Evolutionary conservation across 1,284 basidiomycete species (phyloP).

Genomic region (Porogramme epimiltina): DNA sequence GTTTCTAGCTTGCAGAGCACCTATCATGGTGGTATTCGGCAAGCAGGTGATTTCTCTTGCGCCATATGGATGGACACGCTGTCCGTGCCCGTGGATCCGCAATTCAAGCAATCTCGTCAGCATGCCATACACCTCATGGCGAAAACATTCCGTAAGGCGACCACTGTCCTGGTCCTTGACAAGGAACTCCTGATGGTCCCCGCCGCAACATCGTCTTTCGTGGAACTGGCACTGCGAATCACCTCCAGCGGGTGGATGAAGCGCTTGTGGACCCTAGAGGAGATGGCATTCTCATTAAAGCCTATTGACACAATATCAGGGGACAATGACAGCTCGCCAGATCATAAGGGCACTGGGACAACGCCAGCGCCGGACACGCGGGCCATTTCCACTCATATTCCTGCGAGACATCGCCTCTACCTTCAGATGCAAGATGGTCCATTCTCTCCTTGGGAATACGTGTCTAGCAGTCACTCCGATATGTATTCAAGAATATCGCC

Average conservation of each 20-base stretch:
- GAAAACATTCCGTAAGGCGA: not conserved
- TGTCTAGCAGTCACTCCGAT: not conserved
- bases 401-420: not conserved
- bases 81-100: slow-evolving; percentile 1
- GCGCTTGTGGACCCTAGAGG: slow-evolving; percentile 3
- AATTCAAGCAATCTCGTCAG: not conserved
- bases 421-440: slow-evolving; percentile 5
- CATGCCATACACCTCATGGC: slow-evolving; percentile 2
- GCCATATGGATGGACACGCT: slow-evolving; percentile 5
- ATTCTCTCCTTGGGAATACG: not conserved
- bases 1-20: too few species aligned
- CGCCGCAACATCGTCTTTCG: not conserved
- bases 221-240: not conserved
- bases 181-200: slow-evolving; percentile 1
- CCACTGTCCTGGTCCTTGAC: slow-evolving; percentile 1
- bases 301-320: not conserved
- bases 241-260: slow-evolving; percentile 5
- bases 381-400: too few species aligned
- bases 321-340: not conserved
- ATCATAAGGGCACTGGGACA: too few species aligned
- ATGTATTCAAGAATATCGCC: too few species aligned
- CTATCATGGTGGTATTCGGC: too few species aligned
- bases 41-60: not conserved
- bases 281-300: slow-evolving; percentile 1
- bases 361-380: too few species aligned